phyloP scores from a whole-genome alignment of 192 early-diverging fungal species.

The Coemansia brasiliensis region DNA sequence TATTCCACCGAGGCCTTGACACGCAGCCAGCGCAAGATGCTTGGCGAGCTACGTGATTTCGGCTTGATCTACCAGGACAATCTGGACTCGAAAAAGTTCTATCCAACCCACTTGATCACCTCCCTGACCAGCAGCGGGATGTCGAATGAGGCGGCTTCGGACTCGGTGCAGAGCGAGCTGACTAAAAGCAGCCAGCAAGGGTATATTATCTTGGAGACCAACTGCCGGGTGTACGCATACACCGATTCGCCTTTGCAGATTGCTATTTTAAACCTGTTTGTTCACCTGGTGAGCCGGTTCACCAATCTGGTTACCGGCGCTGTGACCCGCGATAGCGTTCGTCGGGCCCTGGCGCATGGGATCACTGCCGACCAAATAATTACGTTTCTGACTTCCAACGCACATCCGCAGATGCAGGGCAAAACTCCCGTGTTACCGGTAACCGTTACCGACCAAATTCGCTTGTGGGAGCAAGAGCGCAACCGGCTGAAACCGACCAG shows the following conservation, averaged over 20 bases:
- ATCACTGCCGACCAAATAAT: conserved; percentile 97
- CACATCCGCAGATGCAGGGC: conserved; percentile 91
- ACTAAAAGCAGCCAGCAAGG: conserved; percentile 58
- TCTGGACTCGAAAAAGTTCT: conserved; percentile 70
- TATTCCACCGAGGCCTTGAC: conserved; percentile 88
- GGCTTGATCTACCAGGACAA: conserved; percentile 90
- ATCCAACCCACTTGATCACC: conserved; percentile 89
- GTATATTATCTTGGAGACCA: conserved; percentile 94
- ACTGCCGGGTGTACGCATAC: conserved; percentile 93
- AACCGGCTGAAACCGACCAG: conserved; percentile 67
- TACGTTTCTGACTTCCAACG: conserved; percentile 81
- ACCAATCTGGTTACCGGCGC: conserved; percentile 88
- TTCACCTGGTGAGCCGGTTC: conserved; percentile 79
- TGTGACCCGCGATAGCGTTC: conserved; percentile 84
- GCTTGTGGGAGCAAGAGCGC: conserved; percentile 94
- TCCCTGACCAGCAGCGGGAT: conserved; percentile 67
- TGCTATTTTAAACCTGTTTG: conserved; percentile 88
- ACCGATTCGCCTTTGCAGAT: conserved; percentile 94
- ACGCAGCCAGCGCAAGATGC: conserved; percentile 76
- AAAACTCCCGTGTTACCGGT: conserved; percentile 77
- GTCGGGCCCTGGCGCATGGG: conserved; percentile 78
- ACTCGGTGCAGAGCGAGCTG: conserved; percentile 16
- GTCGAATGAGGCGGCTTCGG: conserved; percentile 27
- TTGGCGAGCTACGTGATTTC: conserved; percentile 84
- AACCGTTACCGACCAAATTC: conserved; percentile 93